These are phyloP conservation scores for Alnus rubra DNA, from an alignment of 306 rosid species.

Conservation along the genomic window DNA sequence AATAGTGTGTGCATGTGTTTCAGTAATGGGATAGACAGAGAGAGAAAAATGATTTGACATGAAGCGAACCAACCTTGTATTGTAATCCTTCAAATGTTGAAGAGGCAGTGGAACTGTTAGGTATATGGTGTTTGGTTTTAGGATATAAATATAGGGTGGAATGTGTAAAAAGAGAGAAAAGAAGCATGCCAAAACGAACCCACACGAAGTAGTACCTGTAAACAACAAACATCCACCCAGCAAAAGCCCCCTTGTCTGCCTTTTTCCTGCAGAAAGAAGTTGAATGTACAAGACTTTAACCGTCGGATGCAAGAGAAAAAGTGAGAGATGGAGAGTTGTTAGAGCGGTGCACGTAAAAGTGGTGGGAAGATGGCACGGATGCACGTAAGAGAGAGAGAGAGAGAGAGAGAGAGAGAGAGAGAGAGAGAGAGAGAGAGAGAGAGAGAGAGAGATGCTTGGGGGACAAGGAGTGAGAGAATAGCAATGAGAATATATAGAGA, in stretches of 20 bases:
- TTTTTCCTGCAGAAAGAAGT: constrained; percentile 1
- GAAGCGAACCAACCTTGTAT: constrained; percentile 19
- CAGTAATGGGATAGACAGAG: not conserved
- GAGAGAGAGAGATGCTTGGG: not conserved
- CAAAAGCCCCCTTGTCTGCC: constrained; percentile 24
- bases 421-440: not conserved
- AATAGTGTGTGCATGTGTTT: not conserved
- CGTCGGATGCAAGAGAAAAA: not conserved
- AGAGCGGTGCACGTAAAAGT: constrained; percentile 16
- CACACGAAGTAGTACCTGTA: not conserved
- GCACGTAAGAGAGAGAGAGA: constrained; percentile 13
- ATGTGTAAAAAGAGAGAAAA: constrained; percentile 5
- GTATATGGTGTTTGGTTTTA: not conserved
- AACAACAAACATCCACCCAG: not conserved
- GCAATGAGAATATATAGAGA: no score
- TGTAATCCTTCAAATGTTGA: not conserved
- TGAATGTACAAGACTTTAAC: constrained; percentile 17
- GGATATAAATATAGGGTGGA: not conserved
- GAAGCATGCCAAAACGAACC: not conserved
- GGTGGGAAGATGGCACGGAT: constrained; percentile 13
- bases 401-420: no score
- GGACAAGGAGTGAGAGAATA: not conserved
- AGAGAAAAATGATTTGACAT: not conserved
- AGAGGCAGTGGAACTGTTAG: not conserved
- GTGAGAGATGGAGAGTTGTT: not conserved